Base-by-base conservation (phyloP, 2,329 filamentous ascomycete genomes). In the Ascosphaera pollenicola region DNA sequence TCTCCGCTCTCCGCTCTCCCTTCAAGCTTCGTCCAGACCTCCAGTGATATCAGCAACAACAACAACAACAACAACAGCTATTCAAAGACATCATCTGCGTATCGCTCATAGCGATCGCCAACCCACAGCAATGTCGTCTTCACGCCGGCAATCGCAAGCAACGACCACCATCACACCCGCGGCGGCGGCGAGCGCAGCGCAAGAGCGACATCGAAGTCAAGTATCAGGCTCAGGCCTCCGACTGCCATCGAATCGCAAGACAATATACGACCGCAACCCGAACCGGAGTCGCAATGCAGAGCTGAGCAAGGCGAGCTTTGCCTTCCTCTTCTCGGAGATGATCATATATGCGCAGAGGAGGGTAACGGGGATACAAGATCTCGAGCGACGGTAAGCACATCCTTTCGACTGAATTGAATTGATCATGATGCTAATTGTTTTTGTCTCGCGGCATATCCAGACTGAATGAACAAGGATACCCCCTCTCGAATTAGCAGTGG, bases 321-420 rank as follows among this genome's bases (percentile, higher is more conserved):
- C 89, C 34, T 95, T 92, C 58, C 68, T 98, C 42, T 95, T 98
- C 56, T 77, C 78, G 43, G 87, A 94, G 64, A 93, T 95, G 80
- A 85, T 98, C 38, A 77, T 75, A 51, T 95, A 95, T 59, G 87
- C 89, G 48, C 89, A 95, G 57, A 70, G 76, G 51, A 70, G 81
- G 44, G 87, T 94, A 40, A 89, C 80, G 47, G 85, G 83, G 5
- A 92, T 98, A 43, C 78, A 87, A 51, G 89, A 95, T 58, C 65
- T 98, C 15, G 89, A 98, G 57, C 82, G 85, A 62, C 69, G 80
- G 83, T 91, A 60, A 40, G 17, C 8, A 8, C 36, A 17, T 38
- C 36, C 21, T 26, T 34, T 15, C 36, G 24, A 18, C 19, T 37
- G 13, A 28, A n/a, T 8, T 13, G 2, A 21, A 32, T 35, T 11